These are phyloP conservation scores for Euphrasia arctica DNA, from an alignment of 305 asterid genomes.

Conservation along the genomic window DNA sequence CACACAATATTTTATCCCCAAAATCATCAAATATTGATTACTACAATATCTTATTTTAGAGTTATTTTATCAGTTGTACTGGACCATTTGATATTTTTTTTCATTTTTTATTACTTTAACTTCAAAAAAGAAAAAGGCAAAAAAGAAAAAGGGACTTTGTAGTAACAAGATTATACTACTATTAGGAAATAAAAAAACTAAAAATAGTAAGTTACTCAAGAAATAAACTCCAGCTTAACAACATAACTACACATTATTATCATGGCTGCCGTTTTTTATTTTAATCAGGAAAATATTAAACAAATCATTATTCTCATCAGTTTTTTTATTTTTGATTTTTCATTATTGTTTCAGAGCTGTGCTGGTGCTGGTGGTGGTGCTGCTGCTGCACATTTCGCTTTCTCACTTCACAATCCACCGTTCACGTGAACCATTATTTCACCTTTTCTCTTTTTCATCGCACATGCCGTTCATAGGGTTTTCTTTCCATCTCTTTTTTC, in stretches of 20 bases:
- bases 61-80: slow-evolving; percentile 4
- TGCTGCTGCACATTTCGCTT: slow-evolving; percentile 63
- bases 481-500: slow-evolving; percentile 15
- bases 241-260: neutral
- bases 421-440: slow-evolving; percentile 58
- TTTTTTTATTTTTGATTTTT: slow-evolving; percentile 13
- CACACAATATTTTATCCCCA: slow-evolving; percentile 15
- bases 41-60: neutral
- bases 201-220: neutral
- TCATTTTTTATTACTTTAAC: too few species aligned
- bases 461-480: slow-evolving; percentile 24
- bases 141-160: too few species aligned
- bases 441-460: slow-evolving; percentile 22
- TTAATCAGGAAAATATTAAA: slow-evolving; percentile 1
- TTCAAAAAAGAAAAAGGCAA: too few species aligned
- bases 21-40: slow-evolving; percentile 9
- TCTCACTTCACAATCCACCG: slow-evolving; percentile 65
- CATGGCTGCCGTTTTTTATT: neutral
- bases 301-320: slow-evolving; percentile 12
- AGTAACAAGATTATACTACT: too few species aligned
- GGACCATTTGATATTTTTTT: neutral
- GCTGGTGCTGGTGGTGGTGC: slow-evolving; percentile 36
- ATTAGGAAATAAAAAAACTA: too few species aligned
- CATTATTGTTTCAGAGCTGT: slow-evolving; percentile 22
- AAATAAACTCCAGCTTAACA: neutral